A percentile compares a stretch with the other conserved stretches of the same genome.
Evolutionary conservation across 1,139 yeast species (phyloP).

Genomic region (Lodderomyces orthopsilosis): DNA sequence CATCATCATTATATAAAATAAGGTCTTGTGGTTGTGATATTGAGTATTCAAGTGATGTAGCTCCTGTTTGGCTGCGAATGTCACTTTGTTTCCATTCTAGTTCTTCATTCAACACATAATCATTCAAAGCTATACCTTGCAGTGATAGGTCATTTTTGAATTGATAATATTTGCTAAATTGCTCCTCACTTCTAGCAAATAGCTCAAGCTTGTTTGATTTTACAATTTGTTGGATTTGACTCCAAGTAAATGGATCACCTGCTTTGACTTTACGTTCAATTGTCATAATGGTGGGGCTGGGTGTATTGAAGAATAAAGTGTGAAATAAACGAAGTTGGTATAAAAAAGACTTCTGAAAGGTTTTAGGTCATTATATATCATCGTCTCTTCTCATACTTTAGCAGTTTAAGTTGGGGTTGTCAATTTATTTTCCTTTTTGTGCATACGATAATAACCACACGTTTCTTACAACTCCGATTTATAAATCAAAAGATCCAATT

Average conservation of each 20-base stretch:
- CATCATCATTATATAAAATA: conserved; percentile 19
- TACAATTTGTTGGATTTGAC: conserved; percentile 31
- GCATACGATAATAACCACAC: background rate
- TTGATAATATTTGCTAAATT: conserved; percentile 31
- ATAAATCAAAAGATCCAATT: too few species aligned
- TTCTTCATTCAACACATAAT: conserved; percentile 35
- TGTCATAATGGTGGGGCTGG: background rate
- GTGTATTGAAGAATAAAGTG: background rate
- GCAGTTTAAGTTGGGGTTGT: background rate
- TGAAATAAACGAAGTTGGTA: too few species aligned
- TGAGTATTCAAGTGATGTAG: conserved; percentile 14
- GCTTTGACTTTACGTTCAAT: conserved; percentile 13
- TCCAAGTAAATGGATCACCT: conserved; percentile 34
- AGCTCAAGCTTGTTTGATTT: conserved; percentile 32
- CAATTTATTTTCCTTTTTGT: background rate
- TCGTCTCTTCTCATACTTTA: background rate
- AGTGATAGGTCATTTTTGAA: conserved; percentile 33
- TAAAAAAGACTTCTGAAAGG: too few species aligned
- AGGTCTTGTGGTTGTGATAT: conserved; percentile 11
- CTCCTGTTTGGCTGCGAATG: conserved; percentile 22
- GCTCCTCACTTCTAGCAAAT: conserved; percentile 38
- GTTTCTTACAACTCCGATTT: too few species aligned
- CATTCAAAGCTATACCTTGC: conserved; percentile 29
- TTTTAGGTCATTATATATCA: background rate
- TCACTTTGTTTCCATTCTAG: conserved; percentile 33